These are phyloP conservation scores for Apiospora phragmitis DNA, from an alignment of 2,329 filamentous ascomycete genomes.

Conservation along the genomic window DNA sequence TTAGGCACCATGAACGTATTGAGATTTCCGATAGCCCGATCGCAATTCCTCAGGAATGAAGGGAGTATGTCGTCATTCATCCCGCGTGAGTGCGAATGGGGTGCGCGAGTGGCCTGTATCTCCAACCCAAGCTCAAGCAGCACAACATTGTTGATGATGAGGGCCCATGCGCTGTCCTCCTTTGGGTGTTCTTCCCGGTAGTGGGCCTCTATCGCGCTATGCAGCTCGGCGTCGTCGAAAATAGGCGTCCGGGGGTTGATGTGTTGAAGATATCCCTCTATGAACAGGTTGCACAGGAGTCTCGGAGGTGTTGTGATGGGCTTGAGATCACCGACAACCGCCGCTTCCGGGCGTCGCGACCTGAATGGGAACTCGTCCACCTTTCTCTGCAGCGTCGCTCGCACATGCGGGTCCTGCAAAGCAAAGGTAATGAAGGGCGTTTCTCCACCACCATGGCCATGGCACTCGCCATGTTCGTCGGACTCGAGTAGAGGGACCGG, in stretches of 20 bases:
- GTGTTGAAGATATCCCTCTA: constrained; percentile 21
- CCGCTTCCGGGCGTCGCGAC: constrained; percentile 12
- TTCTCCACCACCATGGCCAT: neutral
- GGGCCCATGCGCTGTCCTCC: constrained; percentile 18
- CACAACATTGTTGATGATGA: constrained; percentile 23
- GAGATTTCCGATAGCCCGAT: constrained; percentile 21
- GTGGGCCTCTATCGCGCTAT: constrained; percentile 17
- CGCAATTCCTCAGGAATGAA: constrained; percentile 22
- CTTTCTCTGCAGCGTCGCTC: constrained; percentile 15
- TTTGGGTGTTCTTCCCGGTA: constrained; percentile 16
- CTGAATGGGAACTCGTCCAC: constrained; percentile 18
- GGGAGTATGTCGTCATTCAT: constrained; percentile 22
- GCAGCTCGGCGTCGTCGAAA: constrained; percentile 19
- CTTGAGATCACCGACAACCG: neutral
- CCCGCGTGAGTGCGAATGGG: constrained; percentile 14
- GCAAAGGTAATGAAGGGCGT: neutral
- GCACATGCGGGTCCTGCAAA: constrained; percentile 11
- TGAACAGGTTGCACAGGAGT: constrained; percentile 19
- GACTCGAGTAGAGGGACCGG: constrained; percentile 9
- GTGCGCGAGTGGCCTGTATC: constrained; percentile 17
- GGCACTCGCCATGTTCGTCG: neutral
- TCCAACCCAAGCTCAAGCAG: constrained; percentile 21
- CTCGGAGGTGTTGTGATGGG: constrained; percentile 18
- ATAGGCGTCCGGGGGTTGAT: constrained; percentile 20
- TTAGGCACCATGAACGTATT: constrained; percentile 18